phyloP scores from a whole-genome alignment of 768 basidiomycete species.

The Phylloporus sp. region DNA sequence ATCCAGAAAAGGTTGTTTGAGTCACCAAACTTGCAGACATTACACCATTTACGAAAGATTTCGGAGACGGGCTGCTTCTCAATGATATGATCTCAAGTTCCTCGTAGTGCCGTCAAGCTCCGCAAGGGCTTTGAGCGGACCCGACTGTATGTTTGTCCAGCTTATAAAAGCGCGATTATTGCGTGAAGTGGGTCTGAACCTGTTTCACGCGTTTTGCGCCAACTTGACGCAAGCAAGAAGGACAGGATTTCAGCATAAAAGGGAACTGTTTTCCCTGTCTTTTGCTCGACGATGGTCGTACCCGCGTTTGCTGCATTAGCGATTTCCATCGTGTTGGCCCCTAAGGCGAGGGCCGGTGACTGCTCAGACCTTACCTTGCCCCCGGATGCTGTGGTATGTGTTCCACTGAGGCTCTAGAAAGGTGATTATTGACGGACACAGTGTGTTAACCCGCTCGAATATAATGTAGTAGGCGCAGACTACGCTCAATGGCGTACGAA shows the following conservation, averaged over 20 bases:
- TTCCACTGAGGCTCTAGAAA: not conserved
- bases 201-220: not conserved
- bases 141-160: not conserved
- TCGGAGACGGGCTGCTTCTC: too few species aligned
- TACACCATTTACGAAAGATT: too few species aligned
- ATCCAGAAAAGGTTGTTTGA: too few species aligned
- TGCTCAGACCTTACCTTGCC: conserved; percentile 8
- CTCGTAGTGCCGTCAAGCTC: too few species aligned
- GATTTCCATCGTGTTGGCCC: conserved; percentile 1
- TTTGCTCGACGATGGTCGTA: not conserved
- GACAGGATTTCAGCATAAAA: not conserved
- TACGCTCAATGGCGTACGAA: conserved; percentile 34
- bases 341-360: not conserved
- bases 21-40: too few species aligned
- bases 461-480: conserved; percentile 49
- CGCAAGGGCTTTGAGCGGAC: not conserved
- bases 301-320: conserved; percentile 3
- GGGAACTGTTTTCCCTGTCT: not conserved
- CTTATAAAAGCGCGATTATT: not conserved
- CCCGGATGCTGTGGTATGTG: conserved; percentile 23
- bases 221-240: not conserved
- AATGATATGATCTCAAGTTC: too few species aligned
- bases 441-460: conserved; percentile 48
- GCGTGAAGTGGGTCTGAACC: conserved; percentile 9
- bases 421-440: conserved; percentile 15